These are phyloP conservation scores for Naganishia sp. DNA, from an alignment of 1,284 basidiomycete species.

Conservation along the genomic window DNA sequence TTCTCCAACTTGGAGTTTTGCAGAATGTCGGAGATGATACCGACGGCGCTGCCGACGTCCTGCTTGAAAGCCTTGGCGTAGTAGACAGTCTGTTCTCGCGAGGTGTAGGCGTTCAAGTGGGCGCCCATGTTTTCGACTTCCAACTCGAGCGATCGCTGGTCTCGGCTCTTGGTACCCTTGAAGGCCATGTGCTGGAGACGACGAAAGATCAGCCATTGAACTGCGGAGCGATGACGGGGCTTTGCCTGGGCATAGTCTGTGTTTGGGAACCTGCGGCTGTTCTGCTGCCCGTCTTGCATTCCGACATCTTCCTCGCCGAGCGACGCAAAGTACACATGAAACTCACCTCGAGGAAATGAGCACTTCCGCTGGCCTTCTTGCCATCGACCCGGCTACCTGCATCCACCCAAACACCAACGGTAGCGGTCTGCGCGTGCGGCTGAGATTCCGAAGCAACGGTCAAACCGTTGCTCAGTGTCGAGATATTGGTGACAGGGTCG, in stretches of 20 bases:
- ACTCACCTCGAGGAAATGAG: slow-evolving; percentile 91
- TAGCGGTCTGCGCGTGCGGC: slow-evolving; percentile 93
- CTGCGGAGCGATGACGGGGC: not conserved
- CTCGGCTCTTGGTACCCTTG: slow-evolving; percentile 87
- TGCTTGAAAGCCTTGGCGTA: slow-evolving; percentile 98
- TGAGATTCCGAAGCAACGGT: slow-evolving; percentile 92
- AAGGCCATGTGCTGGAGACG: slow-evolving; percentile 49
- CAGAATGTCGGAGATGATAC: slow-evolving; percentile 97
- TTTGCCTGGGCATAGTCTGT: too few relatives aligned
- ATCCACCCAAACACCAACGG: slow-evolving; percentile 98
- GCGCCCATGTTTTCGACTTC: slow-evolving; percentile 99
- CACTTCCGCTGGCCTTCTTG: slow-evolving; percentile 89
- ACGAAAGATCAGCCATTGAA: too few relatives aligned
- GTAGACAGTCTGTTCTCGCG: slow-evolving; percentile 98
- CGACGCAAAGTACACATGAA: not conserved
- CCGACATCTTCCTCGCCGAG: not conserved
- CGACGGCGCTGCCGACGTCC: slow-evolving; percentile 87
- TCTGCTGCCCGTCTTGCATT: not conserved
- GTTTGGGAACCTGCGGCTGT: not conserved
- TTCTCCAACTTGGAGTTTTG: slow-evolving; percentile 95
- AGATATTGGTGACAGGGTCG: slow-evolving; percentile 78
- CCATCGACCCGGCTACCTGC: slow-evolving; percentile 97
- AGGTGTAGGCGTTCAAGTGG: slow-evolving; percentile 98
- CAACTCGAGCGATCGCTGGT: slow-evolving; percentile 89
- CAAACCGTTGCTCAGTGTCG: slow-evolving; percentile 85